Conservation (phyloP, 805 yeast genomes). For the Isabelozyma gotoi region DNA sequence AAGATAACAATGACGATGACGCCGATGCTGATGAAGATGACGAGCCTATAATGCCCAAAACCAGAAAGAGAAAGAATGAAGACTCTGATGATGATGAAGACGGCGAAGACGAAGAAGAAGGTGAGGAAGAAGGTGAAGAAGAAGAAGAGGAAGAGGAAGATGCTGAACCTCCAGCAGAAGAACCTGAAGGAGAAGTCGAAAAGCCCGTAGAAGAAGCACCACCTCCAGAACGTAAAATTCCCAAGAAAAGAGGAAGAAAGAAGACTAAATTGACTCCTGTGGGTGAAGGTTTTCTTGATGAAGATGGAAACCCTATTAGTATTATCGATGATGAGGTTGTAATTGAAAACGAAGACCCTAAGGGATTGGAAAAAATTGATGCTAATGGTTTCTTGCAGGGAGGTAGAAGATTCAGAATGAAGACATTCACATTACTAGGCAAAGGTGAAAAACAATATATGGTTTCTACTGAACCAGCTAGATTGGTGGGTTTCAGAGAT, state of each 20-base stretch:
- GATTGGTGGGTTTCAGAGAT: constrained; percentile 91
- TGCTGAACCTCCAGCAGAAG: constrained; percentile 15
- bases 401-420: constrained; percentile 71
- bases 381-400: constrained; percentile 65
- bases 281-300: constrained; percentile 53
- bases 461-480: constrained; percentile 95
- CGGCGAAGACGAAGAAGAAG: constrained; percentile 12
- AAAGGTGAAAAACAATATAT: constrained; percentile 75
- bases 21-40: constrained; percentile 22
- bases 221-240: constrained; percentile 16
- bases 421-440: constrained; percentile 62
- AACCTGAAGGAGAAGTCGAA: constrained; percentile 10
- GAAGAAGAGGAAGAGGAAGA: constrained; percentile 25
- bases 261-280: constrained; percentile 35
- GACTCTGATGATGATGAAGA: constrained; percentile 30
- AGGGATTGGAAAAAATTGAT: constrained; percentile 75
- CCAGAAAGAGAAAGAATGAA: constrained; percentile 7
- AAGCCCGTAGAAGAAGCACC: constrained; percentile 11
- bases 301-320: constrained; percentile 63
- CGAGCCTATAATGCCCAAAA: constrained; percentile 1
- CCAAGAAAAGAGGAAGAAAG: constrained; percentile 44
- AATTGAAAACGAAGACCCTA: constrained; percentile 66
- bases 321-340: constrained; percentile 76
- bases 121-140: constrained; percentile 18
- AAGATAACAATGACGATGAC: constrained; percentile 21